These are phyloP conservation scores for Fusarium sp. DNA, from an alignment of 2,329 filamentous ascomycete species.

Conservation along the genomic window DNA sequence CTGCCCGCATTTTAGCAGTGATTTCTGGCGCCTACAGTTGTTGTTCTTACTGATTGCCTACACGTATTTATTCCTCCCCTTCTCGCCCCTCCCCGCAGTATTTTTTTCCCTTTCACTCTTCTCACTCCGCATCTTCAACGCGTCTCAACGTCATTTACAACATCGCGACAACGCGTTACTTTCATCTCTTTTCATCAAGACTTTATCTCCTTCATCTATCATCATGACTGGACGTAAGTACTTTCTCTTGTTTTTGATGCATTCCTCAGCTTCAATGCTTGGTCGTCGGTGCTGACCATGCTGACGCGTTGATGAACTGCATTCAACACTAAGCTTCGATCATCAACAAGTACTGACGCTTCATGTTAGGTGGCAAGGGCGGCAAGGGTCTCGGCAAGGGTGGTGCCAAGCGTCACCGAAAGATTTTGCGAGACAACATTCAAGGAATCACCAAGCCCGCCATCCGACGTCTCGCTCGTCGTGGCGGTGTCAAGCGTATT, in stretches of 20 bases:
- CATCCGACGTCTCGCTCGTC: constrained; percentile 97
- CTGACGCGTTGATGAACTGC: background rate
- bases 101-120: constrained; percentile 34
- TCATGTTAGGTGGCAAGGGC: constrained; percentile 82
- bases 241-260: constrained; percentile 14
- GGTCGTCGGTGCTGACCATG: background rate
- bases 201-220: constrained; percentile 51
- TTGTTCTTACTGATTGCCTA: constrained; percentile 50
- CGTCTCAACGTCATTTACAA: constrained; percentile 42
- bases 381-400: constrained; percentile 99
- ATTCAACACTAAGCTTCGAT: constrained; percentile 1
- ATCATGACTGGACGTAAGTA: constrained; percentile 80
- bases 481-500: constrained; percentile 99
- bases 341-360: constrained; percentile 55
- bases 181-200: constrained; percentile 42
- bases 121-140: constrained; percentile 38
- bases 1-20: constrained; percentile 30
- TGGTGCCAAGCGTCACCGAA: constrained; percentile 97
- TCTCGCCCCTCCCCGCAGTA: constrained; percentile 44
- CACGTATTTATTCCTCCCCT: constrained; percentile 51
- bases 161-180: constrained; percentile 44
- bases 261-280: background rate
- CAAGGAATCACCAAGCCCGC: constrained; percentile 99
- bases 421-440: constrained; percentile 99
- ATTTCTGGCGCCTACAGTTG: constrained; percentile 26